Base-by-base conservation (phyloP, 176 grass and related monocot species). In the Carex cristatella region DNA sequence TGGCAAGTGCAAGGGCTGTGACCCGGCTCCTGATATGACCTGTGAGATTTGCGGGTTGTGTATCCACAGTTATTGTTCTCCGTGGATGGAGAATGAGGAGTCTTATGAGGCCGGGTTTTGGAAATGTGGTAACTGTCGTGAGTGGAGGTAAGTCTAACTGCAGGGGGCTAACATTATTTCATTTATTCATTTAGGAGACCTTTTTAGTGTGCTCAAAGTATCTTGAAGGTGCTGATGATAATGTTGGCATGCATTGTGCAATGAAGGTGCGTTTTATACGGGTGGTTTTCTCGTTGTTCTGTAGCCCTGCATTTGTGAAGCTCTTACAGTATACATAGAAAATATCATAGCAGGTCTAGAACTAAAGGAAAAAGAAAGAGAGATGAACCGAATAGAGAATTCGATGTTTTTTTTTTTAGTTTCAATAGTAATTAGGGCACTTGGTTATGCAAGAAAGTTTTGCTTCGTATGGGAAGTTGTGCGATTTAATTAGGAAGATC, bases 121-220 rank as follows among this genome's bases (percentile, higher is more conserved):
- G 89, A 90, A 84, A 81, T 90, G 89, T 76, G 85, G 89, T 11
- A 72, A 63, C 70, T 87, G 89, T 66, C 81, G 85, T 4, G 89
- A 90, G 27, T 87, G 89, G 85, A 64, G 81, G 18, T 87, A 85
- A 78, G 27, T 35, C 49, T 32, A 79, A 79, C 28, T 79, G 28
- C 28, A 35, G 53, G 71, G 74, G 74, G 35, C 74, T 23, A 16
- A 10, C 69, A 79, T 79, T 79, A 57, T 79, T 78, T 79, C 51
- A 79, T 79, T 79, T 16, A 79, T 79, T 79, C 74, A 58, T 79
- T 79, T 56, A 16, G 27, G 51, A 79, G 53, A 79, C 53, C 74
- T 58, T 58, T 58, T 58, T 58, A 16, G 28, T 56, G 30, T 79
- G 51, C 74, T 35, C 9, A 79, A 57, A 79, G 4, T 58, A 79